Evolutionary conservation across 164 flowering plant genomes (phyloP), one percentile per base, ranked within the genome.

Genomic region (Protea cynaroides): DNA sequence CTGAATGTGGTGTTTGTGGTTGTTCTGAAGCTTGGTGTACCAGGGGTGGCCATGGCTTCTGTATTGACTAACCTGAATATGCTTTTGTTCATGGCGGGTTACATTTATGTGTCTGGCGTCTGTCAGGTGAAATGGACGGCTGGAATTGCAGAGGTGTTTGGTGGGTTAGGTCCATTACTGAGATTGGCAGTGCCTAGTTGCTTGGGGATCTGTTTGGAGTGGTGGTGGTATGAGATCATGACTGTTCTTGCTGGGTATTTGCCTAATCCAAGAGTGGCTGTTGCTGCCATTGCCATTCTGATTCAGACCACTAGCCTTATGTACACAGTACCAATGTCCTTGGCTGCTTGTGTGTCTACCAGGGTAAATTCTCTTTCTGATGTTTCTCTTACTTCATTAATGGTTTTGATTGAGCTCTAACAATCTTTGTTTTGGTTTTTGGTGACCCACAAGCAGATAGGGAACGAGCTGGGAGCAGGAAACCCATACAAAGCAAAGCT

Each of bases 171-270:
- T 10, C 82, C 81, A 8, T 44, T 94, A 60, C 18, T 87, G 71
- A 77, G 59, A 62, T 25, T 94, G 59, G 97, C 97, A 0, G 78
- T 91, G 19, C 97, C 97, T 7, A 91, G 96, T 61, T 94, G 99
- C 53, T 24, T 86, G 4, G 94, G 93, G 59, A 89, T 94, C 7
- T 94, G 99, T 62, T 70, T 94, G 66, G 98, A 94, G 76, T 94
- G 98, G 98, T 94, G 98, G 98, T 94, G 98, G 98, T 94, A 94
- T 59, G 99, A 94, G 81, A 85, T 94, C 9, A 88, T 94, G 77
- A 94, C 85, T 3, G 88, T 94, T 18, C 67, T 94, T 58, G 93
- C 96, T 21, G 99, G 99, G 0, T 91, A 89, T 68, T 75, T 94
- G 81, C 82, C 87, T 1, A 58, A 85, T 54, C 99, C 99, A 0